phyloP scores from a whole-genome alignment of 768 basidiomycete species.

The Lactarius trivialis region DNA sequence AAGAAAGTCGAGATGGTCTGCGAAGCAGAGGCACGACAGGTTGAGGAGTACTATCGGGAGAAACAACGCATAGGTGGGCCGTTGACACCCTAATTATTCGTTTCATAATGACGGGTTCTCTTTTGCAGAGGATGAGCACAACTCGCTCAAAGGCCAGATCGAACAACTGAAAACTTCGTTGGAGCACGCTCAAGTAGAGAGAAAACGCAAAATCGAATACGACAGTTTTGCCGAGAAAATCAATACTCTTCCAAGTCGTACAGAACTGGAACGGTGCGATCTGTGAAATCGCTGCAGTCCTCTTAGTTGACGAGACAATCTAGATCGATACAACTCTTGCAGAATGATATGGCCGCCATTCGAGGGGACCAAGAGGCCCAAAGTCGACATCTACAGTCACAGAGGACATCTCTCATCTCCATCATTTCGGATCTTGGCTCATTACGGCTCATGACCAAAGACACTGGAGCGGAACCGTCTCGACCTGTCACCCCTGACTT shows the following conservation, averaged over 20 bases:
- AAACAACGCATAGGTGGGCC: constrained; percentile 62
- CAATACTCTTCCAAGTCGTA: constrained; percentile 66
- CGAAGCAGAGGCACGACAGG: constrained; percentile 79
- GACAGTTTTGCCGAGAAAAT: constrained; percentile 79
- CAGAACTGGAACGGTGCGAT: constrained; percentile 70
- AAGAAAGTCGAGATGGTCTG: constrained; percentile 80
- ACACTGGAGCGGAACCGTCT: constrained; percentile 37
- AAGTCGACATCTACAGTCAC: constrained; percentile 54
- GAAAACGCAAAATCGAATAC: constrained; percentile 79
- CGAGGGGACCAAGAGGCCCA: constrained; percentile 69
- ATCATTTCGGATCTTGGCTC: constrained; percentile 58
- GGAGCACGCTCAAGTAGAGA: constrained; percentile 71
- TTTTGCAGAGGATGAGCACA: constrained; percentile 61
- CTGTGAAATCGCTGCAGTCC: neutral
- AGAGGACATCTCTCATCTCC: constrained; percentile 59
- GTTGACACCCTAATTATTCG: neutral
- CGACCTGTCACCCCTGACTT: constrained; percentile 14
- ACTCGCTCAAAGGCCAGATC: constrained; percentile 59
- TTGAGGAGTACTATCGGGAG: constrained; percentile 75
- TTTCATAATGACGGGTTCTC: constrained; percentile 8
- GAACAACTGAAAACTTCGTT: constrained; percentile 68
- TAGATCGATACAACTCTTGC: constrained; percentile 62
- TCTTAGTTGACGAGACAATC: neutral
- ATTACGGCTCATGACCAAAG: constrained; percentile 64
- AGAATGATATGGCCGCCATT: constrained; percentile 75